These are phyloP conservation scores for Capsella bursapastoris DNA, from an alignment of 345 rosid species.

Conservation along the genomic window DNA sequence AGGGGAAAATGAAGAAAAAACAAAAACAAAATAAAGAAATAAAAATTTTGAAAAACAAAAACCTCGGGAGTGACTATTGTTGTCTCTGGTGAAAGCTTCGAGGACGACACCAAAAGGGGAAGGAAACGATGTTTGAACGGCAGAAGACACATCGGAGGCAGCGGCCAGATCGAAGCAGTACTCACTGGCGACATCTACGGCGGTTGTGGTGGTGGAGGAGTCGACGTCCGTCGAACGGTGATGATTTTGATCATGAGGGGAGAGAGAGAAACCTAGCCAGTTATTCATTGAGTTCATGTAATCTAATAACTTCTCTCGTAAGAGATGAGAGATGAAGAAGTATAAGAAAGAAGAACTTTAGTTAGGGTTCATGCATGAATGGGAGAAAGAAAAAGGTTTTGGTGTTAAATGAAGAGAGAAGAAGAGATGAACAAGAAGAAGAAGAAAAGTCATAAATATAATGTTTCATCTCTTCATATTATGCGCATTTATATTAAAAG, in stretches of 20 bases:
- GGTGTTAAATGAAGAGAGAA: slow-evolving; percentile 39
- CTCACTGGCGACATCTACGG: slow-evolving; percentile 52
- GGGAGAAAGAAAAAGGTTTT: slow-evolving; percentile 37
- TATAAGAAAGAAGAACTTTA: slow-evolving; percentile 18
- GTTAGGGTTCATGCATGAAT: slow-evolving; percentile 52
- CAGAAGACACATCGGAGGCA: slow-evolving; percentile 45
- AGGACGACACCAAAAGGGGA: slow-evolving; percentile 60
- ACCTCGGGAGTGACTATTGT: slow-evolving; percentile 75
- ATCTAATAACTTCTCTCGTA: background rate
- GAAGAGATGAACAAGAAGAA: slow-evolving; percentile 19
- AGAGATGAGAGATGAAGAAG: slow-evolving; percentile 17
- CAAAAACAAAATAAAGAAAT: slow-evolving; percentile 2
- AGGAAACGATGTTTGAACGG: slow-evolving; percentile 51
- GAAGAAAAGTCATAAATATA: slow-evolving; percentile 48
- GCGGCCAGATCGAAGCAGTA: slow-evolving; percentile 54
- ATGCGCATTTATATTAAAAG: slow-evolving; percentile 36
- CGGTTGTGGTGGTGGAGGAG: slow-evolving; percentile 51
- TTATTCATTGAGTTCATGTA: slow-evolving; percentile 54
- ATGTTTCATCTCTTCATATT: slow-evolving; percentile 39
- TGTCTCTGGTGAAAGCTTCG: slow-evolving; percentile 63
- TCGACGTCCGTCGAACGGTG: slow-evolving; percentile 17
- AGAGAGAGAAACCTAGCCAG: slow-evolving; percentile 86
- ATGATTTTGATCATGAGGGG: slow-evolving; percentile 62
- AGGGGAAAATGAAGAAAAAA: slow-evolving; percentile 14
- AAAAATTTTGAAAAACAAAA: background rate